phyloP scores from a whole-genome alignment of 2,329 filamentous ascomycete species.

The Leptodontidium sp. region DNA sequence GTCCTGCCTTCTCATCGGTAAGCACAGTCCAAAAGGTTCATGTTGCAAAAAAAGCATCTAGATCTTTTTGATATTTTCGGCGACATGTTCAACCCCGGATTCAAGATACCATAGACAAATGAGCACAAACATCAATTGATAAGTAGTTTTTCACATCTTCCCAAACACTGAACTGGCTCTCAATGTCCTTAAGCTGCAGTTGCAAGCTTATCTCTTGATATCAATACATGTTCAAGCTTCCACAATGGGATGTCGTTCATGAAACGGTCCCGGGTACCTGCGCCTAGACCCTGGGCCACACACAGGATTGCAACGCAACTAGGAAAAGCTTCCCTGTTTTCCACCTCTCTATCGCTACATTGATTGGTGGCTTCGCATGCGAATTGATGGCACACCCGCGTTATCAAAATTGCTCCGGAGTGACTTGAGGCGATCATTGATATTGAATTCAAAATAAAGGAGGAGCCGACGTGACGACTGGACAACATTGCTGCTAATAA shows the following conservation, averaged over 20 bases:
- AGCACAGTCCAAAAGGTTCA: neutral
- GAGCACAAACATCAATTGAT: no score
- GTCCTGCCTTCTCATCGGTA: neutral
- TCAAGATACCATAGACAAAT: neutral
- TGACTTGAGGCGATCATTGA: conserved; percentile 21
- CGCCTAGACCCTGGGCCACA: conserved; percentile 20
- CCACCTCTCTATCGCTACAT: conserved; percentile 19
- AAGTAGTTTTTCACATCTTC: neutral
- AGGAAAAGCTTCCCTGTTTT: conserved; percentile 18
- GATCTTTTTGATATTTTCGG: no score
- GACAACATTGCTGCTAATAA: neutral
- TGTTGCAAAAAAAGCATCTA: no score
- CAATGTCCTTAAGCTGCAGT: neutral
- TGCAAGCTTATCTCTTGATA: conserved; percentile 6
- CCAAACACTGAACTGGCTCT: no score
- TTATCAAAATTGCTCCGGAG: conserved; percentile 25
- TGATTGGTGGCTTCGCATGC: conserved; percentile 1
- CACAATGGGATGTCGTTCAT: conserved; percentile 24
- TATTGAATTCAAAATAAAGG: conserved; percentile 19
- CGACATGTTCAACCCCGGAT: neutral
- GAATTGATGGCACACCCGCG: conserved; percentile 8
- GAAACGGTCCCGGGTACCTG: conserved; percentile 34
- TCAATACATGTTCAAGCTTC: conserved; percentile 21
- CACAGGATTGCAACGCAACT: conserved; percentile 19
- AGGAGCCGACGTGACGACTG: neutral